Evolutionary conservation across 371 early-diverging fungal genomes (phyloP).

Genomic region (Conidiobolus coronatus): DNA sequence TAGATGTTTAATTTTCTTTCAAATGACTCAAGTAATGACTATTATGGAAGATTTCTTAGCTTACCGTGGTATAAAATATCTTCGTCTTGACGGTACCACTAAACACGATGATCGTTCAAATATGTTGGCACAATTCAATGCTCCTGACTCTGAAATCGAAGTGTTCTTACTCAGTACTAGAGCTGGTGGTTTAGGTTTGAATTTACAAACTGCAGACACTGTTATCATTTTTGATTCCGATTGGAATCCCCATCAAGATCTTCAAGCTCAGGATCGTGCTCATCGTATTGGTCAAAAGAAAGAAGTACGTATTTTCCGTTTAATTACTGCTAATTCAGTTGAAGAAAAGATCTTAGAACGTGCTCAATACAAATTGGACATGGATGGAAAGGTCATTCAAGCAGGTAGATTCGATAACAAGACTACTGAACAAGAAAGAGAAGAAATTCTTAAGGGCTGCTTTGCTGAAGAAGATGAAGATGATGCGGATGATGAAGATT

Average conservation of each 20-base stretch:
- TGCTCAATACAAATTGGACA: conserved; percentile 89
- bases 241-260: conserved; percentile 98
- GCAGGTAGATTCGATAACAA: conserved; percentile 97
- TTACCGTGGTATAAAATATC: conserved; percentile 48
- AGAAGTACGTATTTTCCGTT: conserved; percentile 96
- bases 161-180: conserved; percentile 95
- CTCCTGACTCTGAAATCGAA: conserved; percentile 56
- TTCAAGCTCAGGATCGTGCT: conserved; percentile 99
- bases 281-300: conserved; percentile 99
- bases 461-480: conserved; percentile 46
- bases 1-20: conserved; percentile 86
- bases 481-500: conserved; percentile 34
- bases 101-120: conserved; percentile 76
- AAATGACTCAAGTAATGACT: conserved; percentile 97
- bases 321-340: conserved; percentile 85
- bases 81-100: conserved; percentile 92
- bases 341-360: conserved; percentile 93
- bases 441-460: conserved; percentile 45
- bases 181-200: conserved; percentile 98
- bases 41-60: conserved; percentile 91
- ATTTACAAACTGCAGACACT: conserved; percentile 98
- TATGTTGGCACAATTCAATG: conserved; percentile 67
- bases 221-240: conserved; percentile 99
- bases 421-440: conserved; percentile 79
- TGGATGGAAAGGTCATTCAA: conserved; percentile 97